phyloP scores from a whole-genome alignment of 2,329 filamentous ascomycete species.

The Scopulariopsis brevicaulis region DNA sequence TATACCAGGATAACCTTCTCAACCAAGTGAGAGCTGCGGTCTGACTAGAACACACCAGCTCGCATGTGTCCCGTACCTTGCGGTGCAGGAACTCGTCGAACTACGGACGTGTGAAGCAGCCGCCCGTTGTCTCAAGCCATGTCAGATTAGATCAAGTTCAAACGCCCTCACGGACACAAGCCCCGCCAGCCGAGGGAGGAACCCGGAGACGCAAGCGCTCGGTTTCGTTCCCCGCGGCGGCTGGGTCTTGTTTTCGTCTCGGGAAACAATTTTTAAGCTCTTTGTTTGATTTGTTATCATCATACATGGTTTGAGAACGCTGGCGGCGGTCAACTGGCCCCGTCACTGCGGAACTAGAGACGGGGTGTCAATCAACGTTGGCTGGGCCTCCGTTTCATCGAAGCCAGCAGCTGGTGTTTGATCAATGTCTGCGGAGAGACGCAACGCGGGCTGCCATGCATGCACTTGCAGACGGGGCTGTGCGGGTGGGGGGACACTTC shows the following conservation, averaged over 20 bases:
- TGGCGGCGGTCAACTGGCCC: neutral
- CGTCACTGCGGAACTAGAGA: neutral
- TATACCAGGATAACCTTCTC: too few relatives aligned
- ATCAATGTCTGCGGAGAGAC: neutral
- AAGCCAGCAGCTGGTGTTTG: too few relatives aligned
- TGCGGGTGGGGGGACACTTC: neutral
- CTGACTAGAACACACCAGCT: neutral
- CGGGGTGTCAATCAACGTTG: neutral
- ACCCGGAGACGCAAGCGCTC: conserved; percentile 4
- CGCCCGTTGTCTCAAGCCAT: conserved; percentile 10
- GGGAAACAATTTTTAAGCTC: conserved; percentile 4
- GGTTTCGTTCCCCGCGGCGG: conserved; percentile 2
- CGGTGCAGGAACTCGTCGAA: neutral
- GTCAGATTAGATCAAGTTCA: conserved; percentile 58
- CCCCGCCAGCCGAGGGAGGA: neutral
- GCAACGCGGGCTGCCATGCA: neutral
- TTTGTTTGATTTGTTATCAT: conserved; percentile 2
- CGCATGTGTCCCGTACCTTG: neutral
- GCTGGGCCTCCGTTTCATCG: too few relatives aligned
- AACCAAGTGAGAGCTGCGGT: too few relatives aligned
- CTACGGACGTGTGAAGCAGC: neutral
- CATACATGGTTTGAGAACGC: conserved; percentile 3
- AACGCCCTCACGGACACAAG: conserved; percentile 21
- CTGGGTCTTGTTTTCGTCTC: neutral
- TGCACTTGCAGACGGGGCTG: neutral